Conservation (phyloP, 108 stramenopile species). For the Nannochloropsis salina region DNA sequence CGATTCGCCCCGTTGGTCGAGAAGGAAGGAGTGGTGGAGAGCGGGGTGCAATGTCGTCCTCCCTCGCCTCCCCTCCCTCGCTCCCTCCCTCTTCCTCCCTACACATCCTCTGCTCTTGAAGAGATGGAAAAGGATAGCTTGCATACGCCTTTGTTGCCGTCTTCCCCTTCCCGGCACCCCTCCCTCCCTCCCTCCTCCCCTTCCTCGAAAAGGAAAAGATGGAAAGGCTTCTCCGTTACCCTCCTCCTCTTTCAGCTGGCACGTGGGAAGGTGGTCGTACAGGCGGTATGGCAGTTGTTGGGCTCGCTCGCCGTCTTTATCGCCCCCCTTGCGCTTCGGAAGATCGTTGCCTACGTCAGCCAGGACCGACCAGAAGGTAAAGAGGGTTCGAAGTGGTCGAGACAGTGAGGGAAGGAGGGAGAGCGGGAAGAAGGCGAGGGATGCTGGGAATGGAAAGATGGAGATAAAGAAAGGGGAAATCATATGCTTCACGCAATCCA, state of each 20-base stretch:
- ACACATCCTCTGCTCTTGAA: background rate
- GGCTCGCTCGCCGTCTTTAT: conserved; percentile 43
- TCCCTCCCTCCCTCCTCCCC: background rate
- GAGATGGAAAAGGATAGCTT: background rate
- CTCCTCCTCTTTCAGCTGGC: background rate
- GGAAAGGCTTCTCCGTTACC: background rate
- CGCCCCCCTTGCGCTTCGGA: conserved; percentile 39
- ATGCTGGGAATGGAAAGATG: background rate
- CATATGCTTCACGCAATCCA: too few relatives aligned
- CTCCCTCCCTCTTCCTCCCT: background rate
- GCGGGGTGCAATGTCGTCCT: background rate
- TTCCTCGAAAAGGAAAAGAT: background rate
- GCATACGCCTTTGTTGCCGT: background rate
- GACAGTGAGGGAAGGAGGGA: background rate
- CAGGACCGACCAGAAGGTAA: conserved; percentile 26
- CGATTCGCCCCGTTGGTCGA: background rate
- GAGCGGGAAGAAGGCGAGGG: background rate
- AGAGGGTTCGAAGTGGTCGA: background rate
- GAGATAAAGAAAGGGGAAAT: too few relatives aligned
- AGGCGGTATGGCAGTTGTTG: conserved; percentile 39
- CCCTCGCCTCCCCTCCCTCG: background rate
- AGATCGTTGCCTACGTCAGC: conserved; percentile 42
- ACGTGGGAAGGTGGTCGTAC: conserved; percentile 20
- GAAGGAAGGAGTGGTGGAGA: background rate
- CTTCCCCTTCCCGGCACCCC: background rate